Conservation (phyloP, 108 stramenopile genomes). For the Discostella stelligeroides region DNA sequence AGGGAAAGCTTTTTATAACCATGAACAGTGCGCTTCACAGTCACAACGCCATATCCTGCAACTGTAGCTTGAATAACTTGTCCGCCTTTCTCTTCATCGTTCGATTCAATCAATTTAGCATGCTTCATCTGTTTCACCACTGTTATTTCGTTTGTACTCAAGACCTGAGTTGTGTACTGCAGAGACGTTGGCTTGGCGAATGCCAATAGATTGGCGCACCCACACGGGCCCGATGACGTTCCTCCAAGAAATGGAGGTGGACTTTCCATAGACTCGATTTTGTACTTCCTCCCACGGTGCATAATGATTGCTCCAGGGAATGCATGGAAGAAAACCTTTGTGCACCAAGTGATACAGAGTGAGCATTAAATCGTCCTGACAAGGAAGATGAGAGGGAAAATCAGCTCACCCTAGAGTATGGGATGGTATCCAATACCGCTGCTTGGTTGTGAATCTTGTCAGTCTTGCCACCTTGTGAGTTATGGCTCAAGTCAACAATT, state of each 20-base stretch:
- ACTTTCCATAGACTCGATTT: slow-evolving; percentile 74
- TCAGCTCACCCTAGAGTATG: slow-evolving; percentile 56
- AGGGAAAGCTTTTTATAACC: slow-evolving; percentile 81
- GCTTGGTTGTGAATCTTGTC: slow-evolving; percentile 64
- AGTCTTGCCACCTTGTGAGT: slow-evolving; percentile 64
- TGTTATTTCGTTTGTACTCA: slow-evolving; percentile 72
- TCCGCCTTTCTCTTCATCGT: neutral
- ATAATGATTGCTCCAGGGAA: slow-evolving; percentile 89
- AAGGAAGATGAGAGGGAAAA: neutral
- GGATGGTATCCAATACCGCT: slow-evolving; percentile 78
- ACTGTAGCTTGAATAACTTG: slow-evolving; percentile 36
- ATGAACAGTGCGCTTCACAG: slow-evolving; percentile 73
- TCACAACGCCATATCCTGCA: slow-evolving; percentile 79
- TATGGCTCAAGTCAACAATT: slow-evolving; percentile 80
- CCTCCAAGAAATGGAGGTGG: slow-evolving; percentile 64
- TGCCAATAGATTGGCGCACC: slow-evolving; percentile 57
- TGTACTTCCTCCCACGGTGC: slow-evolving; percentile 75
- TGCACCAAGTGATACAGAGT: neutral
- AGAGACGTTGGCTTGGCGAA: slow-evolving; percentile 71
- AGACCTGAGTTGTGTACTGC: slow-evolving; percentile 73
- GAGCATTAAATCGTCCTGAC: slow-evolving; percentile 7
- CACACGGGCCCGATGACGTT: slow-evolving; percentile 39
- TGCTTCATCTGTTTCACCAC: slow-evolving; percentile 78
- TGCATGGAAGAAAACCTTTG: slow-evolving; percentile 79
- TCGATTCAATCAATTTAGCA: slow-evolving; percentile 35